Evolutionary conservation across 345 rosid species (phyloP).

Genomic region (Anacardium occidentale): DNA sequence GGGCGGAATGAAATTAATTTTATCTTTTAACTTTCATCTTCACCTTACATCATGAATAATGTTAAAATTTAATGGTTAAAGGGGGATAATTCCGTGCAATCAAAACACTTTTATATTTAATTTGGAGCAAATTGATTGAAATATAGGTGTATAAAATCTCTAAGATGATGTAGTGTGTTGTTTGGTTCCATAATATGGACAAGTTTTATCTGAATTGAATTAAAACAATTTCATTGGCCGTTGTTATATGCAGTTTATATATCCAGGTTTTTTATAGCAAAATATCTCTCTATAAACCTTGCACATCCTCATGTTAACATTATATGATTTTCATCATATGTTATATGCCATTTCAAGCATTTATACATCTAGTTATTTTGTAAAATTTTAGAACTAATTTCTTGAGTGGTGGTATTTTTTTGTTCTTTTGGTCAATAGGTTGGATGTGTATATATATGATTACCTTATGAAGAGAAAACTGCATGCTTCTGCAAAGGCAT

Average conservation of each 20-base stretch:
- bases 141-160: background rate
- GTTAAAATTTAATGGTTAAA: background rate
- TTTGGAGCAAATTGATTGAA: background rate
- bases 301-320: background rate
- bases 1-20: background rate
- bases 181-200: background rate
- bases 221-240: background rate
- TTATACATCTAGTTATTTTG: background rate
- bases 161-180: background rate
- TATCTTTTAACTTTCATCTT: no score
- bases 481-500: constrained; percentile 55
- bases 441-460: constrained; percentile 67
- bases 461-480: constrained; percentile 65
- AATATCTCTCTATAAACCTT: background rate
- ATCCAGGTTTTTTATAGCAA: background rate
- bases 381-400: background rate
- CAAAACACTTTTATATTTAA: background rate
- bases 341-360: background rate
- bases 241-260: background rate
- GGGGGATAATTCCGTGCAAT: background rate
- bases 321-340: background rate
- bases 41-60: background rate
- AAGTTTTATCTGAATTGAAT: background rate
- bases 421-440: constrained; percentile 36
- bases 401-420: background rate